These are phyloP conservation scores for Comarum palustre DNA, from an alignment of 306 rosid genomes.

Conservation along the genomic window DNA sequence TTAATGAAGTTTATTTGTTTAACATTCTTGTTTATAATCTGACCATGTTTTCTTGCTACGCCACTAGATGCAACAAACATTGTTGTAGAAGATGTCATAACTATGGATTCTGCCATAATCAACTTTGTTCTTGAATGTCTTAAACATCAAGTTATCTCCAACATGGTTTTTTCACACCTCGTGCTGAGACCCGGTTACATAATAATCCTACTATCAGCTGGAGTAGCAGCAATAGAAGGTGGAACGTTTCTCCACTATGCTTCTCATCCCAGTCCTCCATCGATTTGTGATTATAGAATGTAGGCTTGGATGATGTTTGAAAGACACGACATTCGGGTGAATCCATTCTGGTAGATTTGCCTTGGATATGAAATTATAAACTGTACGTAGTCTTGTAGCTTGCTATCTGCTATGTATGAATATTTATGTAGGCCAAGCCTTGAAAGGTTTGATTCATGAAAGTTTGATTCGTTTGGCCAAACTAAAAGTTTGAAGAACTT, in stretches of 20 bases:
- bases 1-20: no score
- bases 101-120: slow-evolving; percentile 76
- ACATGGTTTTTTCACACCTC: slow-evolving; percentile 50
- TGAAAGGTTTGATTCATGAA: no score
- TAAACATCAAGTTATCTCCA: slow-evolving; percentile 56
- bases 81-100: slow-evolving; percentile 47
- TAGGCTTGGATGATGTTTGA: slow-evolving; percentile 25
- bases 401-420: no score
- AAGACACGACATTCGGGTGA: background rate
- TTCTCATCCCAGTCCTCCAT: slow-evolving; percentile 56
- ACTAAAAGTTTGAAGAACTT: no score
- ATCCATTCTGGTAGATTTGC: background rate
- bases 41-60: no score
- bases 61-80: no score
- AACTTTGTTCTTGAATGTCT: slow-evolving; percentile 70
- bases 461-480: no score
- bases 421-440: no score
- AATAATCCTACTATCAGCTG: slow-evolving; percentile 33
- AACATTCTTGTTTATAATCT: no score
- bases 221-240: slow-evolving; percentile 38
- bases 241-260: slow-evolving; percentile 56
- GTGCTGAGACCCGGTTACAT: slow-evolving; percentile 69
- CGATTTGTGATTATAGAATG: slow-evolving; percentile 58
- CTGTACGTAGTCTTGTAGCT: no score
- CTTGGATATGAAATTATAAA: no score